Evolutionary conservation across 2,329 filamentous ascomycete species (phyloP), one percentile per base, ranked within the genome.

Genomic region (Geoglossum cookeanum): DNA sequence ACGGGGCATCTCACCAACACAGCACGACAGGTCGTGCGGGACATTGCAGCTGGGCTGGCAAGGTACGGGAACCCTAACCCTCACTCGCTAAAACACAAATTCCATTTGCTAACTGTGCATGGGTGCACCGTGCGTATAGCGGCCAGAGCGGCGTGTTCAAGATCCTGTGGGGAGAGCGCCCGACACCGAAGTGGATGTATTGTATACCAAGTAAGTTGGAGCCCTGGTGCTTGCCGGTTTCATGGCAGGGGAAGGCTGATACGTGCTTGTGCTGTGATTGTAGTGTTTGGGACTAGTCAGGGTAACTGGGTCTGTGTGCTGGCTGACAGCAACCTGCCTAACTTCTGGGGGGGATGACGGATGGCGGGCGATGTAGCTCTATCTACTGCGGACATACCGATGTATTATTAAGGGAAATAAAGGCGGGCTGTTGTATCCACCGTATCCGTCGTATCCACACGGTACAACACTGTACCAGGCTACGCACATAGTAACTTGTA

Each of bases 1-100:
- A 58, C 62, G 47, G 64, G 62, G n/a, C 64, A 67, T 59, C 59
- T 67, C 29, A 63, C 61, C 1, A 60, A 61, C 30, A 66, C 64
- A 1, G 59, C 60, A 15, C 35, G 49, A 32, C 57, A 55, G 37
- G 58, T 49, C 5, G 62, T 65, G 37, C 57, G 56, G 17, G 58
- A 62, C 29, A 56, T 65, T 8, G 60, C 62, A 55, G 51, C 55
- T 39, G 27, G 59, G 30, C 59, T 66, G 37, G 62, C 57, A 45
- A 22, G 42, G 42, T 22, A 45, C 4, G 39, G 11, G 11, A 15
- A 42, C n/a, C 9, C 17, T 9, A 22, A 22, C 22, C 22, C 22
- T 22, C 22, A 22, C 22, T 22, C 22, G 22, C 22, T 22, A 22
- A 22, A 22, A 22, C 22, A 22, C 17, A 17, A 22, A 45, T 6